Percentiles rank a stretch among this genome's conserved stretches.
Conservation (phyloP, 108 stramenopile genomes). For the Nitzschia putrida region DNA sequence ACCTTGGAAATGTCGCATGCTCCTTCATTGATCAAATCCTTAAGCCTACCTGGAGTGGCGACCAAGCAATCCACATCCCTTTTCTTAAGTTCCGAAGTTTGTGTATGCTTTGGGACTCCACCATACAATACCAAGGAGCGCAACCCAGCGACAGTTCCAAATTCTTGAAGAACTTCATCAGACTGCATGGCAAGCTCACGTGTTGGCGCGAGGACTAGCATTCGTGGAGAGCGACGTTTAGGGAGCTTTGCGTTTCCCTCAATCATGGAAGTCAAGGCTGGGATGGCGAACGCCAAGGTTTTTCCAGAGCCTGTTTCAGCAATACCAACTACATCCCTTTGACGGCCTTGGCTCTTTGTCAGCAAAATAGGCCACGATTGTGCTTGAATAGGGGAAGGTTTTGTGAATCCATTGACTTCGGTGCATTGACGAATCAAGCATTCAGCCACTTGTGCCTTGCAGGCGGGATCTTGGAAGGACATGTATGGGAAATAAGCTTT, state of each 20-base stretch:
- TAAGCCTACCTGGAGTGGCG: slow-evolving; percentile 95
- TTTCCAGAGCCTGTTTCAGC: slow-evolving; percentile 98
- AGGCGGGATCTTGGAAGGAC: slow-evolving; percentile 63
- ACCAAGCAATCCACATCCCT: slow-evolving; percentile 87
- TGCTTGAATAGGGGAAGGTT: slow-evolving; percentile 95
- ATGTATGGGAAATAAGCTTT: slow-evolving; percentile 59
- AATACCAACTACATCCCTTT: slow-evolving; percentile 90
- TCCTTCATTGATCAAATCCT: slow-evolving; percentile 92
- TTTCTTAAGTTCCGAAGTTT: slow-evolving; percentile 67
- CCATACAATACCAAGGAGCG: slow-evolving; percentile 90
- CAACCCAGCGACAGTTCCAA: slow-evolving; percentile 74
- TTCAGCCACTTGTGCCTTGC: slow-evolving; percentile 46
- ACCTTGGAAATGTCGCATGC: slow-evolving; percentile 77
- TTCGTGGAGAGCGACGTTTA: slow-evolving; percentile 65
- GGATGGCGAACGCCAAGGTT: slow-evolving; percentile 94
- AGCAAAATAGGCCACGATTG: slow-evolving; percentile 92
- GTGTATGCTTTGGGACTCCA: slow-evolving; percentile 93
- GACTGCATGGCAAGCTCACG: slow-evolving; percentile 98
- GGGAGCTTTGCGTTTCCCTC: slow-evolving; percentile 25
- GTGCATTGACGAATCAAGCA: slow-evolving; percentile 73
- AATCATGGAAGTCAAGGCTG: slow-evolving; percentile 81
- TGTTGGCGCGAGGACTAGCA: slow-evolving; percentile 96
- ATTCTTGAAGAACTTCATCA: slow-evolving; percentile 88
- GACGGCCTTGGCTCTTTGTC: slow-evolving; percentile 19
- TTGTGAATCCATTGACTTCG: slow-evolving; percentile 74